Evolutionary conservation across 169 alveolate species (phyloP), one percentile per base, ranked within the genome.

Genomic region (Eimeria acervulina): DNA sequence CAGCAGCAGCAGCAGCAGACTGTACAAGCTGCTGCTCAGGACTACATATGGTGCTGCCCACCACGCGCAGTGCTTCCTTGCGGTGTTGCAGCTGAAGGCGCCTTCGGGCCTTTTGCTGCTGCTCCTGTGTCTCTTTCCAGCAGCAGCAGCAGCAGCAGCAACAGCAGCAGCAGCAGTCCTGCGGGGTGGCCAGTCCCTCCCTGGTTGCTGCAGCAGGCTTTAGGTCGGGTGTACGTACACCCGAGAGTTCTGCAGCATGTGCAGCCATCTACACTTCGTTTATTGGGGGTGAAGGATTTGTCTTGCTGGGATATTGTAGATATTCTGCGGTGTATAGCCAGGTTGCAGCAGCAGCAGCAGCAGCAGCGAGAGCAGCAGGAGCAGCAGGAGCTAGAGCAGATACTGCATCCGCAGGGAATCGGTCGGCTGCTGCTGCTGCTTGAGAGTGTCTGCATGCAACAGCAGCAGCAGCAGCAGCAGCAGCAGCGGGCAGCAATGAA

Each of bases 261-360:
- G 5, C n/a, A 47, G 59, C 55, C 92, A 5, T 26, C 72, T 17
- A 26, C 40, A 10, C 92, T 84, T 26, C 92, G 92, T 28, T 31
- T 15, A 7, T 87, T 93, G 19, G 96, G 96, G 63, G 93, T 93
- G 68, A 55, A 93, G 36, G 85, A 70, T 63, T 63, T 93, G 72
- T 13, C 88, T 1, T 66, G 68, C 5, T 93, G 96, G 96, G 96
- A 93, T 44, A 74, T 87, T 1, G 96, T 93, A 44, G 96, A 93
- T 19, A 31, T 80, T 1, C 93, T 93, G 63, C 96, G 93, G 23
- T 59, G 70, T 33, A 74, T 68, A 1, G 95, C 70, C 40, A 66
- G 52, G 83, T 47, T 44, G 81, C 81, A 23, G 47, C 47, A 74
- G 81, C 42, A 47, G 59, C 59, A 19, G 95, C 7, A 17, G n/a